Base-by-base conservation (phyloP, 495 filamentous ascomycete genomes). In the Tuber microsphaerosporum region DNA sequence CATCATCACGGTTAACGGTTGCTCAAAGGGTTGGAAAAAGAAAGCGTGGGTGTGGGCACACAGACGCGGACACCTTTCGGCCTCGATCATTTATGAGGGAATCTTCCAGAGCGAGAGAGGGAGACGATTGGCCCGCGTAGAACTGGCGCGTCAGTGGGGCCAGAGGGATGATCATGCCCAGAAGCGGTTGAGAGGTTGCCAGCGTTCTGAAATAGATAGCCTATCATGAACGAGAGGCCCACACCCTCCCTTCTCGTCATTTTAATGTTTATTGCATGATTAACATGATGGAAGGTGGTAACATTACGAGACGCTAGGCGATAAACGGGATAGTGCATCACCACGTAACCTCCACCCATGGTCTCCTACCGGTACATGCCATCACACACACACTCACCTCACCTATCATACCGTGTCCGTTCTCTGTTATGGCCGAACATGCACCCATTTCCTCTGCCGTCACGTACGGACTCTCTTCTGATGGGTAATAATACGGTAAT, bases 311-410 rank as follows among this genome's bases (percentile, higher is more conserved):
- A 65, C 42, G 45, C 77, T 79, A 79, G 73, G 39, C 69, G 73
- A 9, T 73, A 79, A 56, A 70, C 61, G 73, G 70, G 70, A 70
- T 79, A 72, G 77, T 73, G 45, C 73, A 73, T 70, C 44, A 73
- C 77, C 77, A 79, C 77, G 77, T 79, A 79, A 79, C 77, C 56
- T 79, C 78, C 76, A 37, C 76, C 75, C 69, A 65, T 56, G 76
- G 74, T 77, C 72, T 70, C 75, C 77, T 79, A 73, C n/a, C n/a
- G n/a, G n/a, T n/a, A n/a, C 77, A 75, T 71, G 41, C 75, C 56
- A 71, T 75, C 45, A 73, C 61, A 79, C 77, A 75, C 77, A 75
- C 77, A 79, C 73, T 43, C 77, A 73, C 70, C 73, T 43, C 77
- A 73, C 70, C 69, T 7, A 31, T 26, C 56, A 65, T 65, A 14